phyloP scores from a whole-genome alignment of 169 alveolate species.

The Toxoplasma gondii region DNA sequence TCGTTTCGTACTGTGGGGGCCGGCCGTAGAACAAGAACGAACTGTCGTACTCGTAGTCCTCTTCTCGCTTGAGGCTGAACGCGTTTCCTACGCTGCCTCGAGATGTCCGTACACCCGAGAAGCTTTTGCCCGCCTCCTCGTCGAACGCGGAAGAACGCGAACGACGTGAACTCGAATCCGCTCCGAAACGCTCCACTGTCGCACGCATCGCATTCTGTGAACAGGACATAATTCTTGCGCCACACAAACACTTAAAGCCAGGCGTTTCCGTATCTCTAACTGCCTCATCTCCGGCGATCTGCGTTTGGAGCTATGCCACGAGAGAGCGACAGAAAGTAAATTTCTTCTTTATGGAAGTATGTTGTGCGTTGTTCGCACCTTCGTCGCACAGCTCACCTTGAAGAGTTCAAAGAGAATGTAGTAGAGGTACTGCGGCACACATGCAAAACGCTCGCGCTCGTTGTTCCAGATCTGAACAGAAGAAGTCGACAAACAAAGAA shows the following conservation, averaged over 20 bases:
- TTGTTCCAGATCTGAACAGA: slow-evolving; percentile 42
- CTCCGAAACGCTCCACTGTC: slow-evolving; percentile 42
- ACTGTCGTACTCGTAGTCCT: neutral
- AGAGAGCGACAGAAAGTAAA: neutral
- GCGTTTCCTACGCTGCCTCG: neutral
- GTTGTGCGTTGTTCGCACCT: neutral
- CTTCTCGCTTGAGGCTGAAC: neutral
- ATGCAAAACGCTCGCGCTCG: slow-evolving; percentile 42
- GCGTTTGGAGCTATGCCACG: neutral
- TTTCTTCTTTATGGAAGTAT: neutral
- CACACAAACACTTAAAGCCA: neutral
- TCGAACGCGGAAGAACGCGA: too few species aligned
- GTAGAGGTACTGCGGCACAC: slow-evolving; percentile 65
- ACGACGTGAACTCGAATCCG: neutral
- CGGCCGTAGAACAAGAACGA: neutral
- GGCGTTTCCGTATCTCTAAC: neutral
- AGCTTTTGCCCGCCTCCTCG: neutral
- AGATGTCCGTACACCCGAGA: neutral
- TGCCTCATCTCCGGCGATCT: too few species aligned
- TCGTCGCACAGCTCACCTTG: slow-evolving; percentile 23
- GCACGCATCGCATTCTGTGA: slow-evolving; percentile 46
- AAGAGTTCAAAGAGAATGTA: slow-evolving; percentile 63
- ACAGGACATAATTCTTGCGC: too few species aligned
- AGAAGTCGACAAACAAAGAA: neutral
- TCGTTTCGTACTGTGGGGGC: slow-evolving; percentile 57